Evolutionary conservation across 345 rosid species (phyloP).

Genomic region (Salix viminalis): DNA sequence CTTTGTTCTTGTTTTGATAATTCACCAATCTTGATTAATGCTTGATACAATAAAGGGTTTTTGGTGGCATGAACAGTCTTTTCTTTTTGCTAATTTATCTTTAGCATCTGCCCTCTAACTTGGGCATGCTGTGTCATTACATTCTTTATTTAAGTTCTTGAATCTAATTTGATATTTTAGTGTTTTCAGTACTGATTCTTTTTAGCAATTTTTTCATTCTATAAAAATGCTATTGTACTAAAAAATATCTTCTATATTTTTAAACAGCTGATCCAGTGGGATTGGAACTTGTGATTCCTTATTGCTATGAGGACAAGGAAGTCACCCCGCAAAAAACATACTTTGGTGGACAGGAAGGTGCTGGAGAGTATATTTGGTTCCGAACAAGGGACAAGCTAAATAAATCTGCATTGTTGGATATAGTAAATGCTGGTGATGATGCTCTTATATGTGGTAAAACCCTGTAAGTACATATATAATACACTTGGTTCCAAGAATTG

Average conservation of each 20-base stretch:
- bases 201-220: background rate
- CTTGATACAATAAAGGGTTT: background rate
- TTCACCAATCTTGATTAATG: background rate
- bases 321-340: slow-evolving; percentile 69
- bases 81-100: background rate
- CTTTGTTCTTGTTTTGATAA: background rate
- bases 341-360: slow-evolving; percentile 89
- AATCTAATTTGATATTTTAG: background rate
- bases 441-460: slow-evolving; percentile 49
- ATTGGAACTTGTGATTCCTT: slow-evolving; percentile 65
- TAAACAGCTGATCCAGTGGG: slow-evolving; percentile 87
- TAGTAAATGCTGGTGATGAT: slow-evolving; percentile 46
- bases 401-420: slow-evolving; percentile 55
- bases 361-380: slow-evolving; percentile 79
- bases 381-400: slow-evolving; percentile 57
- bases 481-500: slow-evolving; percentile 12
- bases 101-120: background rate
- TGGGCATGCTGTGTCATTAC: background rate
- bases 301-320: slow-evolving; percentile 67
- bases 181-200: background rate
- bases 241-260: slow-evolving; percentile 5
- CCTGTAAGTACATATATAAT: slow-evolving; percentile 51
- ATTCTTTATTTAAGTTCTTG: background rate
- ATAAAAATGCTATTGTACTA: background rate
- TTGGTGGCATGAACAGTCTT: too few relatives aligned